phyloP scores from a whole-genome alignment of 202 grass and related monocot genomes.

The Miscanthus sacchariflorus region DNA sequence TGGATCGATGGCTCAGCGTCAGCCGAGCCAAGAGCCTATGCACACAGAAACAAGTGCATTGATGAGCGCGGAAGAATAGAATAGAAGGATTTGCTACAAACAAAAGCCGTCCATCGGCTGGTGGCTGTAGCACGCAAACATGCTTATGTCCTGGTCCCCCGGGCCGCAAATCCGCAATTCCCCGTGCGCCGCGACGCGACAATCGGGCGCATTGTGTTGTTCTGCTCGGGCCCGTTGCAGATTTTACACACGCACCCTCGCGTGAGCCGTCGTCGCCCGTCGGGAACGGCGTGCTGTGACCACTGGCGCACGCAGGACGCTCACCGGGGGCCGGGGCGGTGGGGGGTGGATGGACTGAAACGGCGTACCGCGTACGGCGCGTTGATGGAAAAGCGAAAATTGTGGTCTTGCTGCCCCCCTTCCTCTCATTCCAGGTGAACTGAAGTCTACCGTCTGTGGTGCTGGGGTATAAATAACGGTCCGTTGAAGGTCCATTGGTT shows the following conservation, averaged over 20 bases:
- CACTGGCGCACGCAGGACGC: no score
- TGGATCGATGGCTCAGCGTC: conserved; percentile 27
- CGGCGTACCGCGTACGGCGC: neutral
- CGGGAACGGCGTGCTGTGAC: neutral
- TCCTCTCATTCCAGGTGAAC: neutral
- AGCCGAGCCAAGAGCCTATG: neutral
- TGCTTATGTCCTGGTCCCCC: neutral
- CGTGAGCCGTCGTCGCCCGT: neutral
- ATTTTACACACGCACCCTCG: neutral
- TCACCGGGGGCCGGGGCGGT: neutral
- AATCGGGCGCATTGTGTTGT: neutral
- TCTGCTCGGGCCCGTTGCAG: neutral
- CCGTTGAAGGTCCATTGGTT: neutral
- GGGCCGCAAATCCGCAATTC: neutral
- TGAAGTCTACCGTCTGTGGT: neutral
- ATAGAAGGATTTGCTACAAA: conserved; percentile 18
- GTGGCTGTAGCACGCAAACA: neutral
- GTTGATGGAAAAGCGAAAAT: neutral
- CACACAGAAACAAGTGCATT: conserved; percentile 16
- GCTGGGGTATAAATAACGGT: no score
- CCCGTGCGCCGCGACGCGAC: conserved; percentile 22
- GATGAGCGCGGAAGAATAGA: conserved; percentile 47
- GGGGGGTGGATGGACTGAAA: neutral
- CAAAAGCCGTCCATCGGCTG: neutral
- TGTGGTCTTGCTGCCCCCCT: neutral